Base-by-base conservation (phyloP, 768 basidiomycete genomes). In the Kondoa subrosea region DNA sequence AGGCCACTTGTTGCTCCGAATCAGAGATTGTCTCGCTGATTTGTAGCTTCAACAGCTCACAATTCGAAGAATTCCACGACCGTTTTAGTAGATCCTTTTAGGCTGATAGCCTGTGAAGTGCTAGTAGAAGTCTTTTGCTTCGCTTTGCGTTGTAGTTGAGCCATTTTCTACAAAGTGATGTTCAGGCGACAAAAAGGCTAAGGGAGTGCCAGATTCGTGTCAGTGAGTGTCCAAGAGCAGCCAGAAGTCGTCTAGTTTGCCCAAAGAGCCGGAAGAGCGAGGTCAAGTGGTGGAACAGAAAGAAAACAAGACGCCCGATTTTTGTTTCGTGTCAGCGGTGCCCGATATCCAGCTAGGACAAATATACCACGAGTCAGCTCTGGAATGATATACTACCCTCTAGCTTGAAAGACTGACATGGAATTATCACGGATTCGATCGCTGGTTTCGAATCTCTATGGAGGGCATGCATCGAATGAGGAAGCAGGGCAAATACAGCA, bases 31-130 rank as follows among this genome's bases (percentile, higher is more conserved):
- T 58, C 60, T 57, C 4, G 14, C 14, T 31, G 4, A 25, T 14
- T 4, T 60, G 58, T 63, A 32, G n/a, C 29, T 4, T 27, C n/a
- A 33, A 27, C 3, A 12, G 30, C 16, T 30, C n/a, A 17, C 61
- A 91, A 97, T 80, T 96, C 96, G 82, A 99, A 97, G 82, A 99
- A 97, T 74, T 99, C 95, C 0, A 91, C 93, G 67, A 97, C 93
- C 25, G 96, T 82, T 56, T 84, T 82, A 1, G 91, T 90, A 0
- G 91, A 93, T 1, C 95, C 95, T 75, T 96, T 95, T 77, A 99
- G 86, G 0, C 89, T 92, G 72, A 97, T 93, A 34, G 78, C 78
- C 66, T 80, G 71, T 1, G 30, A 26, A 12, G 64, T 56, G 30
- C 66, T 3, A 27, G 65, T 66, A 25, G 65, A 32, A 4, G 26